phyloP scores from a whole-genome alignment of 2,329 filamentous ascomycete species.

The Lasiodiplodia citricola region DNA sequence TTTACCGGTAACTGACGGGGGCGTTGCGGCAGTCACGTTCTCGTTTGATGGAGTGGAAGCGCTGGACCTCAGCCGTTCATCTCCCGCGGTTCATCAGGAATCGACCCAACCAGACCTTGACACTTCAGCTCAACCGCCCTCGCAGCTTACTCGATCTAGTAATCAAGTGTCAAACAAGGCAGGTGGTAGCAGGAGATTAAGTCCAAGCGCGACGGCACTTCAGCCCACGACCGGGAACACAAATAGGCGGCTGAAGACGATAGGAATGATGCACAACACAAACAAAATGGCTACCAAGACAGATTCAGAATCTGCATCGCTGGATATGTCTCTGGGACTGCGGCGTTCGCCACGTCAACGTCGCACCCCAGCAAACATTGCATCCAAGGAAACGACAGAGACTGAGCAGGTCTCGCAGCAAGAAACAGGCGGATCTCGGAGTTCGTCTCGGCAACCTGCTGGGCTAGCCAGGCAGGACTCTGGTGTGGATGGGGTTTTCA shows the following conservation, averaged over 20 bases:
- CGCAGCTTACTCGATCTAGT: not conserved
- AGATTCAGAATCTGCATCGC: not conserved
- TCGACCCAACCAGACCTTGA: not conserved
- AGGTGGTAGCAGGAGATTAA: not conserved
- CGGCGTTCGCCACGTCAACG: slow-evolving; percentile 36
- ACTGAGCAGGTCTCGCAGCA: not conserved
- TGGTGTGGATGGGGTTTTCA: not conserved
- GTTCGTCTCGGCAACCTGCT: not conserved
- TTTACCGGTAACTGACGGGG: not conserved
- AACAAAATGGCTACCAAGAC: not conserved
- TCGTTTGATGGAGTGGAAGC: slow-evolving; percentile 21
- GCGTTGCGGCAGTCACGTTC: not conserved
- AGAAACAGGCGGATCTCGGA: not conserved
- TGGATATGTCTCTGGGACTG: not conserved
- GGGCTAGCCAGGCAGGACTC: not conserved
- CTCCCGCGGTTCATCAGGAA: not conserved
- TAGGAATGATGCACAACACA: too few relatives aligned
- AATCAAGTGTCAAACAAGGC: not conserved
- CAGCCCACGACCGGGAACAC: not conserved
- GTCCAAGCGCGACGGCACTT: not conserved
- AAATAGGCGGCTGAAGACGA: not conserved
- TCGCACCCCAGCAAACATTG: slow-evolving; percentile 2
- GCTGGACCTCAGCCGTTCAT: slow-evolving; percentile 20
- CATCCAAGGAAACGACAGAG: slow-evolving; percentile 38
- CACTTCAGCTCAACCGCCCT: not conserved